Evolutionary conservation across 2,329 filamentous ascomycete species (phyloP), one percentile per base, ranked within the genome.

Genomic region (Nakataea oryzae): DNA sequence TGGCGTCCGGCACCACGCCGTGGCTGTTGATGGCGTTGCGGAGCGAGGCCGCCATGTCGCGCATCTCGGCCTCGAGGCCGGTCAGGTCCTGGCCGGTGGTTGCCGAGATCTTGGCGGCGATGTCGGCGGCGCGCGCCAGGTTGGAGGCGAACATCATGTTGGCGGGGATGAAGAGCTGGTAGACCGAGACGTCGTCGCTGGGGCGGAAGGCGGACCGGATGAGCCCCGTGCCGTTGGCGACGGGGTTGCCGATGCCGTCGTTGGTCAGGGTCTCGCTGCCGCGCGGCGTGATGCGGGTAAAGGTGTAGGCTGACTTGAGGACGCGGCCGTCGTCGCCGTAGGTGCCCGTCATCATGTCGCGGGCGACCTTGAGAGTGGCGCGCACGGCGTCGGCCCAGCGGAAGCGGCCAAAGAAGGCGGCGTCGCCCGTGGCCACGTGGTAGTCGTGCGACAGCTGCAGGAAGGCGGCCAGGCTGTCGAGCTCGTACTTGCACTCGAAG

Each of bases 401-500:
- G 57, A 83, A 82, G 4, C 82, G 87, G 57, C 88, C 76, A 72
- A 96, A 96, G 64, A 91, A 91, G 62, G 81, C 82, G 0, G 79
- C 83, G 50, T 93, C 93, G 0, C 81, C 80, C 0, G 91, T 96
- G 64, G 84, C 81, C 27, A 84, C 79, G 75, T 90, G 84, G 77
- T 96, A 97, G 69, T 95, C 85, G 65, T 90, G 89, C 1, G 86
- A 87, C 6, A 97, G 80, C 55, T 90, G 85, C 9, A 97, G 80
- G 73, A 97, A 97, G 32, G 91, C 87, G 0, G 93, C 91, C 1
- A 97, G 81, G 13, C 90, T 93, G 76, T 97, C 93, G 57, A 97
- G 85, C 75, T 97, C 93, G 74, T 95, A 97, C 74, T 97, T 97
- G 82, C 93, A 97, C 74, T 97, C 93, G 70, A 95, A 97, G 0